Evolutionary conservation across 2,329 filamentous ascomycete species (phyloP).

Genomic region (Dactylella cylindrospora): DNA sequence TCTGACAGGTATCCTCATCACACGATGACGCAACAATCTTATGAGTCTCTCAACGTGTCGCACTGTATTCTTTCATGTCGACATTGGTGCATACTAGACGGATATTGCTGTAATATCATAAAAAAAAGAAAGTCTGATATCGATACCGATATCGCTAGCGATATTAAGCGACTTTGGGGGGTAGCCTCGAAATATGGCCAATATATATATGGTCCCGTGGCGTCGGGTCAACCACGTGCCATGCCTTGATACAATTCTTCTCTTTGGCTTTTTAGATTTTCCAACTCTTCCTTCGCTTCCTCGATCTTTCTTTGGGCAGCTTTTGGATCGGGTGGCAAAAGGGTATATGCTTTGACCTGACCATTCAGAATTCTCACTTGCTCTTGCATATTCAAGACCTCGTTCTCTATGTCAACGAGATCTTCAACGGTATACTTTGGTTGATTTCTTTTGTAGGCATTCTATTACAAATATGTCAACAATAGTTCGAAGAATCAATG

Average conservation of each 20-base stretch:
- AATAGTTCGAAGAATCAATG: constrained; percentile 8
- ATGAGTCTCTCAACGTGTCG: constrained; percentile 16
- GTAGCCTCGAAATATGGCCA: too few species aligned
- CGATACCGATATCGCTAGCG: too few species aligned
- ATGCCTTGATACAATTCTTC: constrained; percentile 75
- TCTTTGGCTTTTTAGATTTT: constrained; percentile 62
- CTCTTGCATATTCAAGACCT: constrained; percentile 61
- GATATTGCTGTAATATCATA: constrained; percentile 12
- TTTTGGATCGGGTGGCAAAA: constrained; percentile 70
- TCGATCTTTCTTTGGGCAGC: constrained; percentile 72
- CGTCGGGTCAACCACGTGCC: constrained; percentile 48
- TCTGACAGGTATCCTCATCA: too few species aligned
- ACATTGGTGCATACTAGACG: constrained; percentile 10
- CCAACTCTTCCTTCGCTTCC: constrained; percentile 65
- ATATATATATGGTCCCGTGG: background rate
- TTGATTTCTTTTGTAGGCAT: constrained; percentile 46
- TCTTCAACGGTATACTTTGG: constrained; percentile 60
- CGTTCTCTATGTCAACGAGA: constrained; percentile 62
- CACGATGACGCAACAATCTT: constrained; percentile 30
- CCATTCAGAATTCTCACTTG: constrained; percentile 63
- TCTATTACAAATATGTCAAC: constrained; percentile 3
- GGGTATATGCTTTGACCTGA: constrained; percentile 67
- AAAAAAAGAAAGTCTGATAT: constrained; percentile 1
- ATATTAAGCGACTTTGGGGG: too few species aligned
- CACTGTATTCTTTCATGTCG: constrained; percentile 18